Conservation (phyloP, 2,329 filamentous ascomycete genomes). For the Apiospora pterosperma region DNA sequence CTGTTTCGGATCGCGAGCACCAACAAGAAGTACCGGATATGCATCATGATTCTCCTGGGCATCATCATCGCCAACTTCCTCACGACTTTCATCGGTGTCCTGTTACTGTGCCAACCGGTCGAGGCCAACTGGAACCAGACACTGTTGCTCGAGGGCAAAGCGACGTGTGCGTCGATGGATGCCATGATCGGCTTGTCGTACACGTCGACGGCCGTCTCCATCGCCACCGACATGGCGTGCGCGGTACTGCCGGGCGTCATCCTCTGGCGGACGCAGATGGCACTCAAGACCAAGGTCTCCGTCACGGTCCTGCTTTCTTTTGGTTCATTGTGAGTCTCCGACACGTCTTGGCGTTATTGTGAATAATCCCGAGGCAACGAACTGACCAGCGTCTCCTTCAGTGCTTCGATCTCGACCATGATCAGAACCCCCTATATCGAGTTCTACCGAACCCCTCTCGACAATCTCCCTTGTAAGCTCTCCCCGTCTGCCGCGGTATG, state of each 20-base stretch:
- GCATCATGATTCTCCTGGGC: slow-evolving; percentile 15
- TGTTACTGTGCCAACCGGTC: slow-evolving; percentile 30
- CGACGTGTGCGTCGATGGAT: slow-evolving; percentile 14
- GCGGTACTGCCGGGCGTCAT: slow-evolving; percentile 28
- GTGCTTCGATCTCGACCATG: slow-evolving; percentile 20
- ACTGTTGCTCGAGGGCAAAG: slow-evolving; percentile 24
- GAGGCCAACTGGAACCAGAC: slow-evolving; percentile 23
- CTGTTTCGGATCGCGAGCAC: slow-evolving; percentile 30
- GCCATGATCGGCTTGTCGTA: slow-evolving; percentile 21
- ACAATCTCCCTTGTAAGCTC: slow-evolving; percentile 19
- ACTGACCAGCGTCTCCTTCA: slow-evolving; percentile 4
- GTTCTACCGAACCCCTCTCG: slow-evolving; percentile 16
- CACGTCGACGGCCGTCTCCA: slow-evolving; percentile 27
- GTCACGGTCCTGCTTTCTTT: slow-evolving; percentile 22
- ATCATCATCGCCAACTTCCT: slow-evolving; percentile 23
- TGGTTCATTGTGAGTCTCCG: slow-evolving; percentile 20
- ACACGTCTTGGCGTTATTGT: not conserved
- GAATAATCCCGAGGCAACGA: not conserved
- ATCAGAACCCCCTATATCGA: slow-evolving; percentile 19
- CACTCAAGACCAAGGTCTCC: slow-evolving; percentile 16
- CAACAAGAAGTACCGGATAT: slow-evolving; percentile 14
- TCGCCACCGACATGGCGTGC: slow-evolving; percentile 29
- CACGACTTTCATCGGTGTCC: slow-evolving; percentile 26
- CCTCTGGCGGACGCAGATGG: slow-evolving; percentile 30
- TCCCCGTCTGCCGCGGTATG: not conserved